These are phyloP conservation scores for Auricularia auricula-judae DNA, from an alignment of 768 basidiomycete genomes.

Conservation along the genomic window DNA sequence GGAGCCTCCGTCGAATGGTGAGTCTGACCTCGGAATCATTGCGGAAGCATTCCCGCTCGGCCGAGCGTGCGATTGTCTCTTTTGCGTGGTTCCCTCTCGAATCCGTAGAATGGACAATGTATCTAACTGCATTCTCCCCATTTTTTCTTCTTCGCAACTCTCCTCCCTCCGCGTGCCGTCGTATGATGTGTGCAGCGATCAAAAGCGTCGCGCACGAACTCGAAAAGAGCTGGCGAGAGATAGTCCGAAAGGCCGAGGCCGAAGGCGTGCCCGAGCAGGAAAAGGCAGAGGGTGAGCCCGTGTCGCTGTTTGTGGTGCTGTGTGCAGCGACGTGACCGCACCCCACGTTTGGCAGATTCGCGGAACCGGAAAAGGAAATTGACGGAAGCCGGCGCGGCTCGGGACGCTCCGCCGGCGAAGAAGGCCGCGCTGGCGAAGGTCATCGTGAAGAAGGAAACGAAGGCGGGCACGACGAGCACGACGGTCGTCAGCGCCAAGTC, in stretches of 20 bases:
- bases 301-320: not conserved
- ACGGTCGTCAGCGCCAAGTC: slow-evolving; percentile 68
- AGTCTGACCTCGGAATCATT: slow-evolving; percentile 27
- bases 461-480: slow-evolving; percentile 17
- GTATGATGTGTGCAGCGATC: slow-evolving; percentile 4
- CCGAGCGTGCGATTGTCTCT: not conserved
- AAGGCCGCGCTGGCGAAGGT: slow-evolving; percentile 25
- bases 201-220: slow-evolving; percentile 3
- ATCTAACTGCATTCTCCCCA: slow-evolving; percentile 2
- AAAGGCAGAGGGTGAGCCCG: not conserved
- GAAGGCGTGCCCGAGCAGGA: not conserved
- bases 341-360: not conserved
- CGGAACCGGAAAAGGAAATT: slow-evolving; percentile 61
- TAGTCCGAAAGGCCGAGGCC: not conserved
- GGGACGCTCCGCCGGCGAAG: slow-evolving; percentile 45
- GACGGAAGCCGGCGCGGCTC: slow-evolving; percentile 27
- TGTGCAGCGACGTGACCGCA: not conserved
- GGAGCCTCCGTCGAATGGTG: slow-evolving; percentile 69
- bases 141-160: not conserved
- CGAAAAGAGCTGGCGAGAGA: slow-evolving; percentile 2
- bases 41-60: slow-evolving; percentile 2
- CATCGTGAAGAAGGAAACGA: slow-evolving; percentile 49
- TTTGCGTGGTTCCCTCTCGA: slow-evolving; percentile 4
- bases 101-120: not conserved
- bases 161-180: not conserved